A percentile compares a stretch with the other conserved stretches of the same genome.
These are phyloP conservation scores for Xylaria longipes DNA, from an alignment of 495 filamentous ascomycete species.

Conservation along the genomic window DNA sequence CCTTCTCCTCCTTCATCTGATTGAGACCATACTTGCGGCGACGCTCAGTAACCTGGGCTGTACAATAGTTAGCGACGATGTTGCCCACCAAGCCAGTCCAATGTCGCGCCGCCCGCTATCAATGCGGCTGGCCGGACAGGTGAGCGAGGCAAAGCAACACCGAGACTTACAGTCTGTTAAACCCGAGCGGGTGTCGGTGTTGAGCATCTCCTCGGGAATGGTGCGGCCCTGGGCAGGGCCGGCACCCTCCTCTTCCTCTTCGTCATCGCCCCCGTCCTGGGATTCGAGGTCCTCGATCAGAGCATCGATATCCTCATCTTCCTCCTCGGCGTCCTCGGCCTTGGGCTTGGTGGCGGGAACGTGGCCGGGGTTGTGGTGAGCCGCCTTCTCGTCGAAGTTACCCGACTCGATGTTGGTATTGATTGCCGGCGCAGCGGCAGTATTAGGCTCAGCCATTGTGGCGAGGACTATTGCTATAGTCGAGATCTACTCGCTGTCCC, in stretches of 20 bases:
- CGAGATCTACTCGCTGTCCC: slow-evolving; percentile 32
- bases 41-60: slow-evolving; percentile 67
- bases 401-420: slow-evolving; percentile 62
- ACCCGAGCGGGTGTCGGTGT: slow-evolving; percentile 73
- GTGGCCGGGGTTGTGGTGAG: slow-evolving; percentile 34
- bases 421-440: slow-evolving; percentile 55
- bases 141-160: background rate
- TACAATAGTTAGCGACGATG: slow-evolving; percentile 18
- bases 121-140: background rate
- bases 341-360: slow-evolving; percentile 38
- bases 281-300: slow-evolving; percentile 85
- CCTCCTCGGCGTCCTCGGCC: slow-evolving; percentile 63
- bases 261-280: slow-evolving; percentile 70
- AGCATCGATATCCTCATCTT: slow-evolving; percentile 77
- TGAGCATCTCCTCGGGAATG: slow-evolving; percentile 69
- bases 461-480: slow-evolving; percentile 33
- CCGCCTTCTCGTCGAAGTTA: slow-evolving; percentile 62
- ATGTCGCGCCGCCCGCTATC: background rate
- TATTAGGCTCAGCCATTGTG: slow-evolving; percentile 56
- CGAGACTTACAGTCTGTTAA: slow-evolving; percentile 60
- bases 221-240: slow-evolving; percentile 57
- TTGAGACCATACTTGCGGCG: slow-evolving; percentile 86
- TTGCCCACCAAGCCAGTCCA: background rate
- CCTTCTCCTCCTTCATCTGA: slow-evolving; percentile 88
- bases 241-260: slow-evolving; percentile 59